Conservation (phyloP, 2,329 filamentous ascomycete species). For the Aspergillus pseudoterreus region DNA sequence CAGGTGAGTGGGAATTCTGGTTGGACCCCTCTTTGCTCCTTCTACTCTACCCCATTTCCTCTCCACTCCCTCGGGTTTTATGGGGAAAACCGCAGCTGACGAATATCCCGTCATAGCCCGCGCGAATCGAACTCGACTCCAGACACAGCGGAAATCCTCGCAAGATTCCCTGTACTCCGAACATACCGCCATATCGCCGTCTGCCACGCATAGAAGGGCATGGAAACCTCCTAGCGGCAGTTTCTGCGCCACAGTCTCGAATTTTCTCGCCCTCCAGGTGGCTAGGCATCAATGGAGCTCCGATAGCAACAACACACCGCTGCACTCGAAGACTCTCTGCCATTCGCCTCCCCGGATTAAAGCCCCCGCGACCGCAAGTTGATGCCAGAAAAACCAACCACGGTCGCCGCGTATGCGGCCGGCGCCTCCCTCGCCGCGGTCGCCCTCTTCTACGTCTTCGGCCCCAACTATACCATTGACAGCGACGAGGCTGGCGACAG, state of each 20-base stretch:
- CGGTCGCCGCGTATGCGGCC: constrained; percentile 87
- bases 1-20: not conserved
- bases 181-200: not conserved
- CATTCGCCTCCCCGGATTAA: not conserved
- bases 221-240: not conserved
- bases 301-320: constrained; percentile 8
- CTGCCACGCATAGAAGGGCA: not conserved
- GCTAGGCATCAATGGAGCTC: constrained; percentile 11
- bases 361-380: constrained; percentile 11
- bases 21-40: constrained; percentile 2
- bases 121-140: not conserved
- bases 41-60: constrained; percentile 10
- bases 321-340: not conserved
- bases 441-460: constrained; percentile 94
- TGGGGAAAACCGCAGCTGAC: constrained; percentile 9
- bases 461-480: constrained; percentile 94
- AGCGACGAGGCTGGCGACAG: constrained; percentile 62
- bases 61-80: constrained; percentile 14
- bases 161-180: not conserved
- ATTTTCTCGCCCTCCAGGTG: not conserved
- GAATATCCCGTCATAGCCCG: constrained; percentile 5
- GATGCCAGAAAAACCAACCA: constrained; percentile 80
- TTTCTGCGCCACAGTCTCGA: not conserved
- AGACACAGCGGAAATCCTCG: not conserved
- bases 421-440: constrained; percentile 93